phyloP scores from a whole-genome alignment of 208 protist species.

The Tetramitus jugosus region DNA sequence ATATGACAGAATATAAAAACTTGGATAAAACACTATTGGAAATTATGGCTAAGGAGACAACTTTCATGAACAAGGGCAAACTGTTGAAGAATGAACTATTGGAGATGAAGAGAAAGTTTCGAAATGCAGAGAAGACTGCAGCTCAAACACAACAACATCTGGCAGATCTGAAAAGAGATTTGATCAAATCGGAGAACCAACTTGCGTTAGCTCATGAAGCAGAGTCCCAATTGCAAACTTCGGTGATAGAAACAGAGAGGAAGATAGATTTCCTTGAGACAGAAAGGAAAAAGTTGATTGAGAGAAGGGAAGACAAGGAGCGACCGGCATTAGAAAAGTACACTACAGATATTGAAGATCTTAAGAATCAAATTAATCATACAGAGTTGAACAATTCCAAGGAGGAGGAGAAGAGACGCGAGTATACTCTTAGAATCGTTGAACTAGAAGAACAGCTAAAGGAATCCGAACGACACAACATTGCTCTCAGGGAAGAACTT shows the following conservation, averaged over 20 bases:
- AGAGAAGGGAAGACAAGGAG: neutral
- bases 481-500: conserved; percentile 41
- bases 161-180: conserved; percentile 11
- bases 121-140: neutral
- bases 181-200: conserved; percentile 18
- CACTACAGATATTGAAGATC: neutral
- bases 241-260: neutral
- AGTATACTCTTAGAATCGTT: neutral
- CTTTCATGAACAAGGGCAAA: neutral
- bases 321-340: neutral
- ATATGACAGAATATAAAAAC: neutral
- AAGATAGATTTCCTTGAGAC: neutral
- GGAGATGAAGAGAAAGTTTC: neutral
- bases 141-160: neutral
- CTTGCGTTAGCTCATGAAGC: neutral
- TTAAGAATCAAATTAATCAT: neutral
- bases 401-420: neutral
- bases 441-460: neutral
- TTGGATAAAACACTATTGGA: neutral
- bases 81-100: neutral
- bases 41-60: neutral
- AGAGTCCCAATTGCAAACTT: neutral
- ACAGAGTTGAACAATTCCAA: neutral
- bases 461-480: neutral
- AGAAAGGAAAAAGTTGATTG: neutral